Evolutionary conservation across 2,329 filamentous ascomycete species (phyloP).

Genomic region (Peltaster fructicola): DNA sequence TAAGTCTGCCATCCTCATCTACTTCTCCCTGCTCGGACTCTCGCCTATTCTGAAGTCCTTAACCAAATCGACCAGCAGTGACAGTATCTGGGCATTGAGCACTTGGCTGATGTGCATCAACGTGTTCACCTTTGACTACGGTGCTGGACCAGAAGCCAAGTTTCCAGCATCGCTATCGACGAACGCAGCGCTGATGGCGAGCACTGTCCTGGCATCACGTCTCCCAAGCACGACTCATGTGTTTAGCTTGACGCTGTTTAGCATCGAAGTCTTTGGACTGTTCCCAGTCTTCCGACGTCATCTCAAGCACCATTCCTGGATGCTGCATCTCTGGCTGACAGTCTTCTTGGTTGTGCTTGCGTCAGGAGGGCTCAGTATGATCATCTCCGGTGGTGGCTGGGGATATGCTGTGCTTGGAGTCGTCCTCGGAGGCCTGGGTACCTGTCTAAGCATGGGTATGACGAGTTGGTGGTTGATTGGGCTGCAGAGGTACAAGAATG

Average conservation of each 20-base stretch:
- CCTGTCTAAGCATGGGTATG: constrained; percentile 67
- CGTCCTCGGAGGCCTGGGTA: constrained; percentile 55
- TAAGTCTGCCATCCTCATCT: constrained; percentile 85
- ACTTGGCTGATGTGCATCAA: constrained; percentile 89
- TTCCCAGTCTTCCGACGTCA: constrained; percentile 96
- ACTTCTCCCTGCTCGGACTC: constrained; percentile 76
- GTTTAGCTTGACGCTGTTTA: constrained; percentile 87
- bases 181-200: constrained; percentile 92
- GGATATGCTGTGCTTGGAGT: constrained; percentile 50
- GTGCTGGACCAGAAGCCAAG: constrained; percentile 44
- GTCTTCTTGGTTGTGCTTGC: constrained; percentile 60
- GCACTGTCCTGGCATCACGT: constrained; percentile 78
- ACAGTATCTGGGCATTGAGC: constrained; percentile 95
- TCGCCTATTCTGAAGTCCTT: constrained; percentile 92
- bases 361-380: constrained; percentile 55
- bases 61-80: constrained; percentile 78
- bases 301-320: constrained; percentile 64
- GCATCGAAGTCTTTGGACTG: constrained; percentile 89
- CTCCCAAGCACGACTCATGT: constrained; percentile 83
- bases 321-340: constrained; percentile 62
- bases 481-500: constrained; percentile 96
- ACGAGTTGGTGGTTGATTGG: constrained; percentile 98
- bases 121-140: constrained; percentile 96
- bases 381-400: constrained; percentile 36
- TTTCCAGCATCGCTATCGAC: constrained; percentile 69